These are phyloP conservation scores for Neobulgaria alba DNA, from an alignment of 2,329 filamentous ascomycete species.

Conservation along the genomic window DNA sequence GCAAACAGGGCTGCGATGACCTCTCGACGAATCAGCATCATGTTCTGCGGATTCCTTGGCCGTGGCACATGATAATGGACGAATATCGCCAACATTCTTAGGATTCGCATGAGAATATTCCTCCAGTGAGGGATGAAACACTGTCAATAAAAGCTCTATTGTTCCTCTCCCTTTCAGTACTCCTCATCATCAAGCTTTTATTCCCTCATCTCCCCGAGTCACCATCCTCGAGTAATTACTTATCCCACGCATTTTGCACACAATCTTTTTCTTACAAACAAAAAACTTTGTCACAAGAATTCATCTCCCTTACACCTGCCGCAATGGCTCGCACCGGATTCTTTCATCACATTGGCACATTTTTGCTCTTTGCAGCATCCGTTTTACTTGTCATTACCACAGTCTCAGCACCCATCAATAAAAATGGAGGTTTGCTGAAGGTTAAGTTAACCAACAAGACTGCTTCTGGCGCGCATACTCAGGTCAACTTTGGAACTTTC, in stretches of 20 bases:
- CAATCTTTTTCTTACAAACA: background rate
- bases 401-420: slow-evolving; percentile 50
- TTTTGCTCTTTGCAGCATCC: slow-evolving; percentile 45
- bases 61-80: background rate
- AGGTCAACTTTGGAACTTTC: slow-evolving; percentile 42
- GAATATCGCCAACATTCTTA: background rate
- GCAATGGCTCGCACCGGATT: slow-evolving; percentile 24
- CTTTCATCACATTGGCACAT: slow-evolving; percentile 48
- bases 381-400: slow-evolving; percentile 49
- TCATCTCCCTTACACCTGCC: slow-evolving; percentile 3
- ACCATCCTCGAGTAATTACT: background rate
- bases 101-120: background rate
- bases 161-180: background rate
- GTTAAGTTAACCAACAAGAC: slow-evolving; percentile 36
- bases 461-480: slow-evolving; percentile 22
- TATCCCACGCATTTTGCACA: background rate
- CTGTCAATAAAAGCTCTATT: background rate
- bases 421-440: slow-evolving; percentile 44
- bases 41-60: background rate
- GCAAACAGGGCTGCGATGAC: background rate
- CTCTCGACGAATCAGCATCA: background rate
- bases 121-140: background rate
- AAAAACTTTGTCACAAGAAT: slow-evolving; percentile 1
- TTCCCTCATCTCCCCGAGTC: background rate
- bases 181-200: background rate